phyloP scores from a whole-genome alignment of 306 rosid species.

The Pterocarpus macrocarpus region DNA sequence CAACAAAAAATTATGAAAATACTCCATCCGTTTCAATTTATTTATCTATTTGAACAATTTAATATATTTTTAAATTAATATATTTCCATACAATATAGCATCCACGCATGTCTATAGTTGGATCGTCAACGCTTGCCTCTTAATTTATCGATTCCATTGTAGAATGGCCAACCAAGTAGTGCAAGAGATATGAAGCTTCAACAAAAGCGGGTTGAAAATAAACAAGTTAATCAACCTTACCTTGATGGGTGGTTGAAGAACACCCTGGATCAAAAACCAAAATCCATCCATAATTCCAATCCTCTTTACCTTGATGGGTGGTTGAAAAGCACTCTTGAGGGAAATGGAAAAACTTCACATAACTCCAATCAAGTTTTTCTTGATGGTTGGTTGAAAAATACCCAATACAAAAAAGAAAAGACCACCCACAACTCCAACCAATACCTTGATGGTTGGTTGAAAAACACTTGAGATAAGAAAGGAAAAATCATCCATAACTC shows the following conservation, averaged over 20 bases:
- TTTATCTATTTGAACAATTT: too few species aligned
- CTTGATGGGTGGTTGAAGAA: conserved; percentile 10
- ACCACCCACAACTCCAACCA: background rate
- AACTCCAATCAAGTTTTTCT: background rate
- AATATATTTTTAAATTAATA: too few species aligned
- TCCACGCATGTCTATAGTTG: too few species aligned
- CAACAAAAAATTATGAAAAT: too few species aligned
- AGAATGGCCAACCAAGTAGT: background rate
- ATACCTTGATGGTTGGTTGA: conserved; percentile 13
- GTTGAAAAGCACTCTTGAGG: background rate
- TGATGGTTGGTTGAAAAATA: conserved; percentile 2
- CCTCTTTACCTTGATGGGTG: background rate
- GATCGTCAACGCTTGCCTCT: background rate
- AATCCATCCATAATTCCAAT: background rate
- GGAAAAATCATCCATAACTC: background rate
- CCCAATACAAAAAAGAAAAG: background rate
- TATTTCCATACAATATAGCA: too few species aligned
- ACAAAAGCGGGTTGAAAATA: background rate
- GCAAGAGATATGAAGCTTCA: background rate
- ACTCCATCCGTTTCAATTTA: too few species aligned
- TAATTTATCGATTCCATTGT: background rate
- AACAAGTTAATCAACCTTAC: background rate
- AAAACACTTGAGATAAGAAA: background rate
- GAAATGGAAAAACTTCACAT: background rate
- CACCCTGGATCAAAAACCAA: background rate